Conservation (phyloP, 2,329 filamentous ascomycete genomes). For the Scorias spongiosa region DNA sequence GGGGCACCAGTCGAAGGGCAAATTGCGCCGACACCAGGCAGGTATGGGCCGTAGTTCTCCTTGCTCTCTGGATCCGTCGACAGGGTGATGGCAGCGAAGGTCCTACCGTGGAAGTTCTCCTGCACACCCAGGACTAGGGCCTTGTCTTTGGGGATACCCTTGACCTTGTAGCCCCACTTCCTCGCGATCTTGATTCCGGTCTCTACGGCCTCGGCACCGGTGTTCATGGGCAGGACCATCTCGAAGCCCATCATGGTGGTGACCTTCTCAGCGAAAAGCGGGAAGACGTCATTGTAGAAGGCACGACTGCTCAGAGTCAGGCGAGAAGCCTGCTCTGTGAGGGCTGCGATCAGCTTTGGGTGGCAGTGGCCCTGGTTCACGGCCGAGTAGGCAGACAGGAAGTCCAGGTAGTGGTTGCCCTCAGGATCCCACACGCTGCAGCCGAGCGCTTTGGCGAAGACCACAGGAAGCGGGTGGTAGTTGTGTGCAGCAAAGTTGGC, state of each 20-base stretch:
- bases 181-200: constrained; percentile 90
- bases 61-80: constrained; percentile 91
- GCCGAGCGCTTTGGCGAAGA: constrained; percentile 74
- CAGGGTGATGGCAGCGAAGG: constrained; percentile 91
- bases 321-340: constrained; percentile 76
- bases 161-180: constrained; percentile 97
- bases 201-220: constrained; percentile 89
- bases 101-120: constrained; percentile 94
- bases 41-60: constrained; percentile 92
- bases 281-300: constrained; percentile 98
- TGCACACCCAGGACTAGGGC: constrained; percentile 70
- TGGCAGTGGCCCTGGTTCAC: constrained; percentile 98
- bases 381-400: constrained; percentile 92
- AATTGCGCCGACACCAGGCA: constrained; percentile 69
- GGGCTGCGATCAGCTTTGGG: constrained; percentile 80
- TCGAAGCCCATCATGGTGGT: constrained; percentile 83
- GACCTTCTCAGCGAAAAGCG: constrained; percentile 84
- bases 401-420: constrained; percentile 80
- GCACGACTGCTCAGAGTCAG: constrained; percentile 86
- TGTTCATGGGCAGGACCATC: constrained; percentile 98
- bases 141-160: constrained; percentile 71
- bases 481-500: constrained; percentile 86
- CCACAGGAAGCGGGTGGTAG: constrained; percentile 92
- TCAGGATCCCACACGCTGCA: constrained; percentile 95
- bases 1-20: constrained; percentile 61